A percentile compares a stretch with the other conserved stretches of the same genome.
Evolutionary conservation across 169 alveolate genomes (phyloP).

Genomic region (Cryptosporidium meleagridis): DNA sequence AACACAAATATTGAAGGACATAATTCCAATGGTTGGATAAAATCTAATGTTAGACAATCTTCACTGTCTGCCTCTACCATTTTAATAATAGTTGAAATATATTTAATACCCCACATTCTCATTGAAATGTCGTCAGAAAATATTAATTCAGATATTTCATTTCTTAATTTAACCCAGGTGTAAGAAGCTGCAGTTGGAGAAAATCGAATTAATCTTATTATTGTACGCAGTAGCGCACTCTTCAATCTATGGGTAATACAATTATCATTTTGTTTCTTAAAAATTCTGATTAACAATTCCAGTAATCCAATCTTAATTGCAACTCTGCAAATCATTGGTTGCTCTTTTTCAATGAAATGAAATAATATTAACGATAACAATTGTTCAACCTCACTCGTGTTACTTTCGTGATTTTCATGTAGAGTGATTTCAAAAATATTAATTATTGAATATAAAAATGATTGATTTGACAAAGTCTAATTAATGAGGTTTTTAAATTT

Average conservation of each 20-base stretch:
- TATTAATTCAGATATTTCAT: background rate
- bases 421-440: constrained; percentile 17
- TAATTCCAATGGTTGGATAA: constrained; percentile 31
- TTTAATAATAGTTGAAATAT: constrained; percentile 42
- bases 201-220: constrained; percentile 32
- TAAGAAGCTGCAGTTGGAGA: constrained; percentile 50
- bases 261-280: background rate
- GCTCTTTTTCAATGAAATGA: constrained; percentile 40
- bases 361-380: constrained; percentile 21
- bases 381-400: constrained; percentile 50
- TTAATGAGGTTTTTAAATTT: background rate
- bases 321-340: constrained; percentile 63
- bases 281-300: constrained; percentile 3
- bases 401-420: constrained; percentile 14
- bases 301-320: constrained; percentile 62
- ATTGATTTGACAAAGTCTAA: constrained; percentile 63
- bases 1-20: constrained; percentile 37
- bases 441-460: constrained; percentile 16
- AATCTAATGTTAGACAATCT: background rate
- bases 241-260: constrained; percentile 30
- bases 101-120: constrained; percentile 49
- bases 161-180: constrained; percentile 39
- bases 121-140: constrained; percentile 43
- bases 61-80: constrained; percentile 12
- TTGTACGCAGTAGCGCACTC: constrained; percentile 15